Conservation (phyloP, 768 basidiomycete species). For the Pulveroboletus frians region DNA sequence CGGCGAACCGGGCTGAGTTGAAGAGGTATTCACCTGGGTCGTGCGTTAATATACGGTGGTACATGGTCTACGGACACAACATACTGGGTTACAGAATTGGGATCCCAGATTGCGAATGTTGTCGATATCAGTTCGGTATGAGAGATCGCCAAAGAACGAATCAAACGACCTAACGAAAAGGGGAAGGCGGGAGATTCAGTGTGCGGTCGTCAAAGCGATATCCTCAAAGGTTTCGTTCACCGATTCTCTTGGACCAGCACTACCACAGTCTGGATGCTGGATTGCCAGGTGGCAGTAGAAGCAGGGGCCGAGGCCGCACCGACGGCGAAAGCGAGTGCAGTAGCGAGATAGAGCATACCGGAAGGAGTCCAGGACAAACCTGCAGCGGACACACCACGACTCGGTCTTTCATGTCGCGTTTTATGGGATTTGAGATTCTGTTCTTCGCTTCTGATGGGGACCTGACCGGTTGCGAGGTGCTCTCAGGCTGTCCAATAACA, state of each 20-base stretch:
- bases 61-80: not conserved
- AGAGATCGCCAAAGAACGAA: slow-evolving; percentile 25
- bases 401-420: not conserved
- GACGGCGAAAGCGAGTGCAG: slow-evolving; percentile 4
- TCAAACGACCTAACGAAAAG: slow-evolving; percentile 18
- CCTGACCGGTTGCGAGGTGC: too few species aligned
- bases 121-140: slow-evolving; percentile 21
- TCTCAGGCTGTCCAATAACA: not conserved
- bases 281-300: slow-evolving; percentile 16
- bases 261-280: slow-evolving; percentile 22
- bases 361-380: not conserved
- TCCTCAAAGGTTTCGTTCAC: slow-evolving; percentile 1
- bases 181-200: not conserved
- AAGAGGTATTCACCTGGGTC: slow-evolving; percentile 13
- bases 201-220: not conserved
- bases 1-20: slow-evolving; percentile 1
- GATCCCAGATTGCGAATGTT: slow-evolving; percentile 19
- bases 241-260: slow-evolving; percentile 27
- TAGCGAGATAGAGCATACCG: slow-evolving; percentile 9
- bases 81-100: slow-evolving; percentile 22
- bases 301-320: not conserved
- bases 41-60: not conserved
- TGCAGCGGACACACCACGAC: not conserved
- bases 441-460: too few species aligned
- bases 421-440: slow-evolving; percentile 8